Evolutionary conservation across 768 basidiomycete species (phyloP).

Genomic region (Hygrophoropsis aurantiaca): DNA sequence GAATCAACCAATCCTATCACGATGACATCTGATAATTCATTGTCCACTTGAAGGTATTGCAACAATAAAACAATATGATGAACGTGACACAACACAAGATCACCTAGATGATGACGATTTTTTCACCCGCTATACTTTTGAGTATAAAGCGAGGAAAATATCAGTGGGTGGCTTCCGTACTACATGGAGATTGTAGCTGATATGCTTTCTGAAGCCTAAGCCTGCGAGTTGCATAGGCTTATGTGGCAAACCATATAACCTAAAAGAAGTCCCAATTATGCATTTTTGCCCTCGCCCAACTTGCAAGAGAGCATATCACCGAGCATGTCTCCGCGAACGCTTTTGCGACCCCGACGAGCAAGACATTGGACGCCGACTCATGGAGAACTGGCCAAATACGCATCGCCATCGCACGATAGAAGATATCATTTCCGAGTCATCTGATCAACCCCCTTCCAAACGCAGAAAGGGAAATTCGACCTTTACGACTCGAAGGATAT

Average conservation of each 20-base stretch:
- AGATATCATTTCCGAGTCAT: background rate
- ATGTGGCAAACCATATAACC: slow-evolving; percentile 48
- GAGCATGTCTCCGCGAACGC: slow-evolving; percentile 34
- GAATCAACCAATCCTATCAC: too few relatives aligned
- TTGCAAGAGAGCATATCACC: slow-evolving; percentile 51
- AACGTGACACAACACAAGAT: slow-evolving; percentile 36
- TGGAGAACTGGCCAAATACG: slow-evolving; percentile 39
- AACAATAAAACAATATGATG: slow-evolving; percentile 35
- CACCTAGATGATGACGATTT: slow-evolving; percentile 43
- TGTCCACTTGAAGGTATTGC: too few relatives aligned
- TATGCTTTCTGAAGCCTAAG: slow-evolving; percentile 37
- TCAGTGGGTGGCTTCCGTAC: slow-evolving; percentile 26
- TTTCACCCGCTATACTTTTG: slow-evolving; percentile 47
- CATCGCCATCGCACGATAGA: slow-evolving; percentile 10
- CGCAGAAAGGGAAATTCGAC: slow-evolving; percentile 6
- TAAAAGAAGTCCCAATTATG: slow-evolving; percentile 40
- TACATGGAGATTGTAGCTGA: background rate
- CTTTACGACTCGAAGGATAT: background rate
- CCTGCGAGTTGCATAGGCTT: slow-evolving; percentile 39
- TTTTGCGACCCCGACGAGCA: slow-evolving; percentile 17
- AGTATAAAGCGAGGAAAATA: slow-evolving; percentile 32
- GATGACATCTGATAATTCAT: too few relatives aligned
- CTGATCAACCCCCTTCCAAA: slow-evolving; percentile 13
- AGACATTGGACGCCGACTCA: slow-evolving; percentile 22
- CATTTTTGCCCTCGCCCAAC: slow-evolving; percentile 57